A percentile compares a stretch with the other conserved stretches of the same genome.
Conservation (phyloP, 2,329 filamentous ascomycete genomes). For the Pestalotiopsis sp. region DNA sequence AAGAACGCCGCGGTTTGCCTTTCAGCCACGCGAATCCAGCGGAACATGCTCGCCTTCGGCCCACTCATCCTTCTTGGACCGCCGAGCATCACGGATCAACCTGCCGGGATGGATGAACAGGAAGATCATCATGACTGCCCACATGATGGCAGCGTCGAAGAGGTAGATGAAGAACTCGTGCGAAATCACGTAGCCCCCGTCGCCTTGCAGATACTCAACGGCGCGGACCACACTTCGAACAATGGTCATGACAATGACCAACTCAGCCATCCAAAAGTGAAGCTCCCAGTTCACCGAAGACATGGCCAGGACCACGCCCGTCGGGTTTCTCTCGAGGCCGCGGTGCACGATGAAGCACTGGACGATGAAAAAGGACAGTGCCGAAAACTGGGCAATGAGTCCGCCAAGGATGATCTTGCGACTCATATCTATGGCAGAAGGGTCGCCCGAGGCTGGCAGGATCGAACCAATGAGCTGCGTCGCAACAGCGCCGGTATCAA, state of each 20-base stretch:
- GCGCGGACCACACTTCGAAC: constrained; percentile 46
- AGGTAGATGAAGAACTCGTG: constrained; percentile 43
- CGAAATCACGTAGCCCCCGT: constrained; percentile 38
- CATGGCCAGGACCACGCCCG: not conserved
- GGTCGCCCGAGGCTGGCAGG: constrained; percentile 27
- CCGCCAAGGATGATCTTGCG: constrained; percentile 48
- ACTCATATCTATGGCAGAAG: constrained; percentile 29
- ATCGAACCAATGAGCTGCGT: constrained; percentile 39
- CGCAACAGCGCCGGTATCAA: constrained; percentile 44
- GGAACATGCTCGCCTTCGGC: not conserved
- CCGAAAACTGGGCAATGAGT: constrained; percentile 48
- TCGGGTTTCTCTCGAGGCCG: constrained; percentile 16
- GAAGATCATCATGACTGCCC: constrained; percentile 39
- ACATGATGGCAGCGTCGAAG: constrained; percentile 44
- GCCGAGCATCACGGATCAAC: not conserved
- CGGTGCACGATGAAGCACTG: constrained; percentile 41
- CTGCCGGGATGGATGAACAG: constrained; percentile 13
- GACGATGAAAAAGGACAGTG: constrained; percentile 50
- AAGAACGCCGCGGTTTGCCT: no score
- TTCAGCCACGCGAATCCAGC: not conserved
- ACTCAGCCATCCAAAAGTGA: constrained; percentile 31
- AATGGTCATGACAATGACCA: constrained; percentile 39
- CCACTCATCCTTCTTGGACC: not conserved
- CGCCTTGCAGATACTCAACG: constrained; percentile 46
- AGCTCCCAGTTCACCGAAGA: constrained; percentile 13